A percentile compares a stretch with the other conserved stretches of the same genome.
Evolutionary conservation across 1,284 basidiomycete genomes (phyloP).

Genomic region (Leccinum fallax): DNA sequence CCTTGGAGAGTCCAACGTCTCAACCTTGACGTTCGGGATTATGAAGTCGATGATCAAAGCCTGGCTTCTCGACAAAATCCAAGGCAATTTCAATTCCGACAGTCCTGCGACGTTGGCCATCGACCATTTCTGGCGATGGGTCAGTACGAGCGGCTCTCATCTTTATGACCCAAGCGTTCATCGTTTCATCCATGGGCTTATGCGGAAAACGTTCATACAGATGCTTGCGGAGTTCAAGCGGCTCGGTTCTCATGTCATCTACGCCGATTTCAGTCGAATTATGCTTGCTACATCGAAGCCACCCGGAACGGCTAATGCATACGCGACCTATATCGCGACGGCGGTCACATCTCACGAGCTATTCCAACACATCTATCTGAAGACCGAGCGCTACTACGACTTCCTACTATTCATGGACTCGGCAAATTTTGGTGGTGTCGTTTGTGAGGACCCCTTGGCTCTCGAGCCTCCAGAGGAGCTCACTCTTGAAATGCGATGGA

Average conservation of each 20-base stretch:
- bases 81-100: slow-evolving; percentile 58
- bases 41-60: slow-evolving; percentile 88
- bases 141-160: slow-evolving; percentile 81
- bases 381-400: slow-evolving; percentile 92
- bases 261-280: slow-evolving; percentile 93
- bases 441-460: slow-evolving; percentile 77
- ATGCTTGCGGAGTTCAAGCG: slow-evolving; percentile 96
- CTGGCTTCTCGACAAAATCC: slow-evolving; percentile 92
- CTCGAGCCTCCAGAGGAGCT: slow-evolving; percentile 68
- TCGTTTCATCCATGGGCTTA: slow-evolving; percentile 91
- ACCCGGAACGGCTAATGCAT: slow-evolving; percentile 92
- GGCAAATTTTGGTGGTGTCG: slow-evolving; percentile 91
- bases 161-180: slow-evolving; percentile 96
- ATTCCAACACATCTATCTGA: slow-evolving; percentile 91
- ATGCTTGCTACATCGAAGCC: slow-evolving; percentile 95
- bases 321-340: slow-evolving; percentile 91
- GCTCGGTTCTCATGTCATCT: slow-evolving; percentile 90
- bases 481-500: slow-evolving; percentile 91
- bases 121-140: slow-evolving; percentile 99
- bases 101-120: slow-evolving; percentile 68
- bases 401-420: slow-evolving; percentile 96
- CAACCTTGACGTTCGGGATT: slow-evolving; percentile 85
- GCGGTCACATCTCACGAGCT: slow-evolving; percentile 95
- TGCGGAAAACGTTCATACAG: slow-evolving; percentile 98
- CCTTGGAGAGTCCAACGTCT: slow-evolving; percentile 92